Evolutionary conservation across 2,329 filamentous ascomycete genomes (phyloP), one percentile per base, ranked within the genome.

Genomic region (Trichoderma atroviride): DNA sequence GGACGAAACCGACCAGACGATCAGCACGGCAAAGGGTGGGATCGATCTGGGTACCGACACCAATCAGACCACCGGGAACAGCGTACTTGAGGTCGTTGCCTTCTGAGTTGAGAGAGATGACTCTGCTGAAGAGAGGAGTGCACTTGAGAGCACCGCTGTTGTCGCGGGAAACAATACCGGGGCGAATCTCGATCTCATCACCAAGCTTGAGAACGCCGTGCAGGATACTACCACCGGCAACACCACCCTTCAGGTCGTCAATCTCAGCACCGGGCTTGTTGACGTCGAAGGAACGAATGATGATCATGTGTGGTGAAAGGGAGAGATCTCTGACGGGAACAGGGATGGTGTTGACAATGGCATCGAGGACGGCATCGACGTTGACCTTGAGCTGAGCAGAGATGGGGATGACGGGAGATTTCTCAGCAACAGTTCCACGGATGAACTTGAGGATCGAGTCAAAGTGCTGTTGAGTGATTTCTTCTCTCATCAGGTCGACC

Each of bases 251-350:
- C 72, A 99, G 87, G 76, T 99, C 96, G 71, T 98, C 95, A 74
- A 99, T 98, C 83, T 97, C 96, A 53, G 96, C 94, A 88, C 96
- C 96, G 53, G 96, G 96, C 88, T 99, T 99, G 89, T 99, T 99
- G 78, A 99, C 96, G 79, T 99, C 96, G 81, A 99, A 99, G 2
- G 95, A 98, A 81, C 96, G 93, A 81, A 99, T 99, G 79, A 99
- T 91, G 78, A 99, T 99, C 93, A 99, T 97, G 83, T 97, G 94
- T 55, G 96, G 96, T 74, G 95, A 92, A 76, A 92, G 89, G 74
- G 89, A 89, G 85, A 99, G 98, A 81, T 98, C 94, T 81, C 96
- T 89, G 71, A 91, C 84, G 19, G 96, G 96, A 11, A 98, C 91
- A 31, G 96, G 96, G 76, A 99, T 97, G 77, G 93, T 96, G 79